Percentiles rank a stretch among this genome's conserved stretches.
These are phyloP conservation scores for Podaxis carcinomalis DNA, from an alignment of 768 basidiomycete species.

Conservation along the genomic window DNA sequence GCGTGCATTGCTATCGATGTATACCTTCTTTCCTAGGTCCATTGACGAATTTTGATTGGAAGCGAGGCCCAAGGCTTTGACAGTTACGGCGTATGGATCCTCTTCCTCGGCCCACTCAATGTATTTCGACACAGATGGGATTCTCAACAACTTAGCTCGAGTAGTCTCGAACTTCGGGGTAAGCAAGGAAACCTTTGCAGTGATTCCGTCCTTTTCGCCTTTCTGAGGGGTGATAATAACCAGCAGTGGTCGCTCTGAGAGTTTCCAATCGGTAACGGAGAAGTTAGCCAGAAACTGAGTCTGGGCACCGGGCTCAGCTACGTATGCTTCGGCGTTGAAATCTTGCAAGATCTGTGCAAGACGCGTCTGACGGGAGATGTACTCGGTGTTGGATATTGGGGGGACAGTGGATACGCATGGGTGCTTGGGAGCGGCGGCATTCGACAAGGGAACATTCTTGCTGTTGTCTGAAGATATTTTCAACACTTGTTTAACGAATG, in stretches of 20 bases:
- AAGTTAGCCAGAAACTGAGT: constrained; percentile 73
- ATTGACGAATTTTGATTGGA: background rate
- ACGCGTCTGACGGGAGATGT: constrained; percentile 45
- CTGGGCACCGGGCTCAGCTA: constrained; percentile 76
- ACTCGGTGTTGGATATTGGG: constrained; percentile 46
- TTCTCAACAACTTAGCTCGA: constrained; percentile 55
- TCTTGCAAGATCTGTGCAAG: constrained; percentile 46
- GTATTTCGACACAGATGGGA: constrained; percentile 46
- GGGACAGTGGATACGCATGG: constrained; percentile 19
- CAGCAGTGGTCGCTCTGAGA: constrained; percentile 78
- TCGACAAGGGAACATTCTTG: background rate
- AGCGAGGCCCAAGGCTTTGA: constrained; percentile 22
- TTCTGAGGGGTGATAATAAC: constrained; percentile 51
- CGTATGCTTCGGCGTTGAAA: constrained; percentile 61
- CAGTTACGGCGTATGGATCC: constrained; percentile 55
- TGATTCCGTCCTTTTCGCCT: constrained; percentile 16
- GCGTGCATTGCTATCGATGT: constrained; percentile 57
- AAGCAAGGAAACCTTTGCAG: constrained; percentile 52
- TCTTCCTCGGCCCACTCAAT: constrained; percentile 66
- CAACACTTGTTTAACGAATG: background rate
- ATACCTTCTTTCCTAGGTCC: constrained; percentile 34
- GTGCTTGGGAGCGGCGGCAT: constrained; percentile 31
- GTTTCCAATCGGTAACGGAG: constrained; percentile 54
- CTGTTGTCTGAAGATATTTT: background rate
- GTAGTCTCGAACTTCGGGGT: constrained; percentile 77